phyloP scores from a whole-genome alignment of 2,329 filamentous ascomycete species.

The Podosphaera fusca region DNA sequence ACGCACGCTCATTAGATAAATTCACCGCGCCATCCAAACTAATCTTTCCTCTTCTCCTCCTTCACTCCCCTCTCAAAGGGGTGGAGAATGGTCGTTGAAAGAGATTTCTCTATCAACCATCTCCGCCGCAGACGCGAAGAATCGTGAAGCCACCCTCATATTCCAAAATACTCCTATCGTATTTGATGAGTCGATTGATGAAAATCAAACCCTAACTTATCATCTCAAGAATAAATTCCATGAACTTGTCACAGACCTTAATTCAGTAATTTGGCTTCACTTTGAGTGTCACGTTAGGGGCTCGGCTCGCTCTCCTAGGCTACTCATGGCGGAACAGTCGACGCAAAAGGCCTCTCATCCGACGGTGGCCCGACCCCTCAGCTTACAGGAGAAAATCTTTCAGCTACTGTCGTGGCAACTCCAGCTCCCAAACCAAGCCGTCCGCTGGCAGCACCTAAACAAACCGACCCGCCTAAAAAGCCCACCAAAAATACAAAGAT shows the following conservation, averaged over 20 bases:
- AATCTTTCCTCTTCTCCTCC: neutral
- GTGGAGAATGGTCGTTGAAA: neutral
- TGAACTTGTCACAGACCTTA: neutral
- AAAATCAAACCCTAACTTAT: neutral
- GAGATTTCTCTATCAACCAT: neutral
- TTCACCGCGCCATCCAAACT: no score
- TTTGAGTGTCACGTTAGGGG: neutral
- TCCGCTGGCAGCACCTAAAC: no score
- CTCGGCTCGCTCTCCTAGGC: neutral
- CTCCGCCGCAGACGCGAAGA: neutral
- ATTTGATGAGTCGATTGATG: neutral
- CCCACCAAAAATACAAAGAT: no score
- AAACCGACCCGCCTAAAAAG: no score
- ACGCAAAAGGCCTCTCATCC: no score
- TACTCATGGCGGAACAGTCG: no score
- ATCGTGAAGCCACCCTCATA: neutral
- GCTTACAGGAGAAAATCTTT: no score
- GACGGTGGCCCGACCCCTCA: no score
- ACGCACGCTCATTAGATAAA: no score
- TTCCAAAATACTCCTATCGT: neutral
- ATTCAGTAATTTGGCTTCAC: neutral
- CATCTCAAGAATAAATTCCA: neutral
- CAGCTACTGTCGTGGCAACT: no score
- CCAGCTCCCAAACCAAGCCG: no score
- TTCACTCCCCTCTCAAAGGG: neutral